phyloP scores from a whole-genome alignment of 768 basidiomycete species.

The Panellus pusillus region DNA sequence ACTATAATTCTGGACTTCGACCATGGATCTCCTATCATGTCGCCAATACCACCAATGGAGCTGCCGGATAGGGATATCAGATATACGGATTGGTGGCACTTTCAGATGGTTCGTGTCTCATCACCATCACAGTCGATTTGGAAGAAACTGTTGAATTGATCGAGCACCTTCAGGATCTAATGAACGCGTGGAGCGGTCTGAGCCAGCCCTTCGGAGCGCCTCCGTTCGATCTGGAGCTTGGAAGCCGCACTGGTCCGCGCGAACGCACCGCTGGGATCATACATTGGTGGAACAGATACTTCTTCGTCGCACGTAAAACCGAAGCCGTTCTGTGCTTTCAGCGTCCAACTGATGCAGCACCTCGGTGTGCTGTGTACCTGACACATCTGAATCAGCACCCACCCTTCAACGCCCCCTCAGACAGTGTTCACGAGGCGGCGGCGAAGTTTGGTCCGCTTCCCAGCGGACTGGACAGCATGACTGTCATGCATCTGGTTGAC shows the following conservation, averaged over 20 bases:
- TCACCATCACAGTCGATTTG: not conserved
- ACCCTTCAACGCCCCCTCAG: too few species aligned
- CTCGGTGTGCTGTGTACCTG: conserved; percentile 8
- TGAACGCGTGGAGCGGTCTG: not conserved
- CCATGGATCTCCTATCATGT: too few species aligned
- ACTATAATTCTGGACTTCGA: too few species aligned
- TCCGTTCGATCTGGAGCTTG: not conserved
- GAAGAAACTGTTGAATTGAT: not conserved
- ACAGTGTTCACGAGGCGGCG: too few species aligned
- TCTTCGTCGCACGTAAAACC: conserved; percentile 3
- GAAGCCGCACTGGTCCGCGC: not conserved
- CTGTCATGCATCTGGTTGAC: not conserved
- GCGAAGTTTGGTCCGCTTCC: not conserved
- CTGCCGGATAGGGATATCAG: too few species aligned
- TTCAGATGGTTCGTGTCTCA: too few species aligned
- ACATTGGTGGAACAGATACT: conserved; percentile 8
- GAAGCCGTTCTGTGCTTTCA: conserved; percentile 7
- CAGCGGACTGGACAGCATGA: not conserved
- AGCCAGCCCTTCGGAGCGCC: too few species aligned
- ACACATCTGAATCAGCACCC: not conserved
- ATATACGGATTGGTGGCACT: too few species aligned
- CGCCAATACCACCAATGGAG: too few species aligned
- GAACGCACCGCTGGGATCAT: conserved; percentile 5
- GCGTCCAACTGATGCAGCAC: not conserved
- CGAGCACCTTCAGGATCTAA: not conserved